phyloP scores from a whole-genome alignment of 164 flowering plant genomes.

The Kalanchoe fedtschenkoi region DNA sequence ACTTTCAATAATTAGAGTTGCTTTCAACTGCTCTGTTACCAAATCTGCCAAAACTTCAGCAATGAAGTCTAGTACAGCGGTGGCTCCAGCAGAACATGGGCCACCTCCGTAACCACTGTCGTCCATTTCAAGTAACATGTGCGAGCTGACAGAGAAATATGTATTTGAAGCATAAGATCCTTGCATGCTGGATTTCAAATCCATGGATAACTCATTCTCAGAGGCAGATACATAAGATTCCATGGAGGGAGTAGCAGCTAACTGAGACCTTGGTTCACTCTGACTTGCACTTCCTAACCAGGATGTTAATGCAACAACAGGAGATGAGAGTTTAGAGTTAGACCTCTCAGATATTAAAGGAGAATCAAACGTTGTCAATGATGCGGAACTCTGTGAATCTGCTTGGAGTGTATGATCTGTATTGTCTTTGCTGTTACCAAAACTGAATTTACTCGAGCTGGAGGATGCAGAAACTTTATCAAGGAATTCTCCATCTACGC shows the following conservation, averaged over 20 bases:
- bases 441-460: conserved; percentile 26
- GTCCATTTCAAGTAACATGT: conserved; percentile 73
- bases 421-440: conserved; percentile 22
- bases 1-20: conserved; percentile 50
- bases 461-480: conserved; percentile 45
- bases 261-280: conserved; percentile 37
- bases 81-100: conserved; percentile 92
- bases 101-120: conserved; percentile 96
- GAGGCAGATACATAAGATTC: conserved; percentile 49
- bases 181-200: conserved; percentile 47
- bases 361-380: conserved; percentile 46
- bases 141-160: conserved; percentile 45
- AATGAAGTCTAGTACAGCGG: conserved; percentile 85
- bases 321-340: conserved; percentile 29
- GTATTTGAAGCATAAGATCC: conserved; percentile 36
- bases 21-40: conserved; percentile 83
- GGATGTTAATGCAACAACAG: conserved; percentile 61
- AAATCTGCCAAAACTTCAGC: conserved; percentile 90
- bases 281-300: conserved; percentile 60
- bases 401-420: conserved; percentile 20
- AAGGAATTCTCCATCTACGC: conserved; percentile 31
- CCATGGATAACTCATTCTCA: conserved; percentile 51
- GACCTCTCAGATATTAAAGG: conserved; percentile 72
- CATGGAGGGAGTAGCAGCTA: conserved; percentile 42
- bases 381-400: conserved; percentile 59